Conservation (phyloP, 2,329 filamentous ascomycete species). For the Xylaria sp. region DNA sequence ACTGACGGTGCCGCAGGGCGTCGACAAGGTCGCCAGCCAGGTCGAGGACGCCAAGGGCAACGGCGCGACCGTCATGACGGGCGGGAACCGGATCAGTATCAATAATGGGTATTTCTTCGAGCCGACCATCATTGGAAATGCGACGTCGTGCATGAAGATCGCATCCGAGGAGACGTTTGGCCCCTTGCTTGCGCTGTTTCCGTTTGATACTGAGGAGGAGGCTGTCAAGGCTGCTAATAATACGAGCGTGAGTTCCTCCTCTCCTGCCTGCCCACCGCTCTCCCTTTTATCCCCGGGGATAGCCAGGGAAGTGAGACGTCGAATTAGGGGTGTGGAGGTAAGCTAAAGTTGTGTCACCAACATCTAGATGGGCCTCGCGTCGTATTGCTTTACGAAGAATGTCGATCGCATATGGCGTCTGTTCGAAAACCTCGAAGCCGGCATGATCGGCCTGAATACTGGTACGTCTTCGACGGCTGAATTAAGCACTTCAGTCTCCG, state of each 20-base stretch:
- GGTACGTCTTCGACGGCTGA: conserved; percentile 51
- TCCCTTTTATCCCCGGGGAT: background rate
- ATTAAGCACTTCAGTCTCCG: background rate
- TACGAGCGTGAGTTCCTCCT: conserved; percentile 53
- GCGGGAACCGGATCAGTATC: conserved; percentile 59
- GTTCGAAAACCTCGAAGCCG: conserved; percentile 69
- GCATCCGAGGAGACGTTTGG: conserved; percentile 67
- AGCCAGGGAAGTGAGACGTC: background rate
- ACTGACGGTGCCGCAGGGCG: conserved; percentile 64
- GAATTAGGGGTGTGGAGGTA: background rate
- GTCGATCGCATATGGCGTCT: conserved; percentile 67
- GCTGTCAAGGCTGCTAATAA: conserved; percentile 66
- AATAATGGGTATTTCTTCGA: conserved; percentile 72
- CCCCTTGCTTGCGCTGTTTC: conserved; percentile 65
- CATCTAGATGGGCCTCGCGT: conserved; percentile 66
- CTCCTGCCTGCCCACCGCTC: too few species aligned
- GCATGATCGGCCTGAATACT: conserved; percentile 58
- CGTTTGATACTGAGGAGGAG: conserved; percentile 68
- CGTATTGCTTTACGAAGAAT: conserved; percentile 70
- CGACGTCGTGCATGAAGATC: conserved; percentile 61
- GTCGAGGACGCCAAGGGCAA: conserved; percentile 72
- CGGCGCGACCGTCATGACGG: conserved; percentile 72
- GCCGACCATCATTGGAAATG: conserved; percentile 65
- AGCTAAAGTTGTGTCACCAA: background rate
- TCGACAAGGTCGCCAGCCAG: conserved; percentile 68